Evolutionary conservation across 345 rosid species (phyloP).

Genomic region (Populus alba): DNA sequence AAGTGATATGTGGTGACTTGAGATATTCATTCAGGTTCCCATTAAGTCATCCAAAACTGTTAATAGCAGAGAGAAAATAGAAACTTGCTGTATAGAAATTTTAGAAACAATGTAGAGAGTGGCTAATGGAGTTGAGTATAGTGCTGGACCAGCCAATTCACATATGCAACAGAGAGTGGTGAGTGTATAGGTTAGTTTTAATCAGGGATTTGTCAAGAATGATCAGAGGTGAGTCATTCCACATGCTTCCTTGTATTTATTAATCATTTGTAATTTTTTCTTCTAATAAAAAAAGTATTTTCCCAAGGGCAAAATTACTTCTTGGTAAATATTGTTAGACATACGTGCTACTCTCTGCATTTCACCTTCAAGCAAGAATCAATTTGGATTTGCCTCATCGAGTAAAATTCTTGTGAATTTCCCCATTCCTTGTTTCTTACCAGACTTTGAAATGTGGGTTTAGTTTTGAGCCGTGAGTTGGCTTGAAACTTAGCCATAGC

Average conservation of each 20-base stretch:
- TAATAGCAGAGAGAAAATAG: background rate
- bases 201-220: background rate
- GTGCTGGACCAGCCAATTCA: background rate
- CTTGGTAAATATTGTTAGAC: background rate
- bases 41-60: background rate
- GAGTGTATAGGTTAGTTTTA: background rate
- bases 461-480: too few species aligned
- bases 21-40: background rate
- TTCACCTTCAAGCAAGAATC: background rate
- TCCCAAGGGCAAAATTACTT: background rate
- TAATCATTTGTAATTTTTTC: background rate
- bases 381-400: background rate
- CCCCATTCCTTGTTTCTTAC: too few species aligned
- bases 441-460: too few species aligned
- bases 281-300: too few species aligned
- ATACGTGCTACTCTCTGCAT: background rate
- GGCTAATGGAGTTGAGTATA: background rate
- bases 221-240: background rate
- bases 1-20: background rate
- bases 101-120: background rate
- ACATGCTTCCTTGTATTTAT: background rate
- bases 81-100: background rate
- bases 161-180: background rate
- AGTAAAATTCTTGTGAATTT: background rate
- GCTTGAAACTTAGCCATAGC: too few species aligned